Evolutionary conservation across 2,329 filamentous ascomycete genomes (phyloP).

Genomic region (Aureobasidium namibiae): DNA sequence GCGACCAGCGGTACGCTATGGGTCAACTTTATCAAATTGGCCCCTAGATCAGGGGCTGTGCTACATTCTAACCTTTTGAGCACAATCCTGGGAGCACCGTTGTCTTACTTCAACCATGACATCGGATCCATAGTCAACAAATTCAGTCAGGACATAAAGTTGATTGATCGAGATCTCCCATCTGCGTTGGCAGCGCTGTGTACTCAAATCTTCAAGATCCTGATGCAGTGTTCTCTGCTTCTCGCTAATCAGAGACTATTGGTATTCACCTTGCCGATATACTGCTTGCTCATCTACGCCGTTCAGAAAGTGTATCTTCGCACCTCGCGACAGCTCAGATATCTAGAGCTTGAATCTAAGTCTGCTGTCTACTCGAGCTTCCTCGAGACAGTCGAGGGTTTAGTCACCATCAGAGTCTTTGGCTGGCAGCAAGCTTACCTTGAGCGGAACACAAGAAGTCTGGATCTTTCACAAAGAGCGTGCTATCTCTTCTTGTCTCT

Average conservation of each 20-base stretch:
- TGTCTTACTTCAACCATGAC: no score
- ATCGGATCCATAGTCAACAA: no score
- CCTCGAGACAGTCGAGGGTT: no score
- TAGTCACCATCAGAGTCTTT: no score
- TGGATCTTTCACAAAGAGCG: slow-evolving; percentile 36
- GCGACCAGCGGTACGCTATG: no score
- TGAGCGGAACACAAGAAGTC: slow-evolving; percentile 28
- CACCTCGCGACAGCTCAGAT: no score
- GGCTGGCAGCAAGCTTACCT: slow-evolving; percentile 19
- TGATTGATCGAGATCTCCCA: slow-evolving; percentile 31
- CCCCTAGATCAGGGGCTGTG: slow-evolving; percentile 18
- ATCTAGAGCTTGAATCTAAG: no score
- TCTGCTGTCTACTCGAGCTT: neutral
- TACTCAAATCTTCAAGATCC: slow-evolving; percentile 1
- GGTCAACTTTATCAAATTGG: no score
- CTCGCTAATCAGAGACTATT: neutral
- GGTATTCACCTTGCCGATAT: slow-evolving; percentile 25
- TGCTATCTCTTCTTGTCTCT: slow-evolving; percentile 38
- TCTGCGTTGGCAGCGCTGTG: neutral
- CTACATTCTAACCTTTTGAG: slow-evolving; percentile 33
- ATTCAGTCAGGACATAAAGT: no score
- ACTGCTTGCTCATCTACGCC: slow-evolving; percentile 17
- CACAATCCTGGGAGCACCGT: neutral
- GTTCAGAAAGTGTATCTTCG: no score
- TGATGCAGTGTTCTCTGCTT: no score